Base-by-base conservation (phyloP, 1,284 basidiomycete species). In the Sporisorium scitamineum region DNA sequence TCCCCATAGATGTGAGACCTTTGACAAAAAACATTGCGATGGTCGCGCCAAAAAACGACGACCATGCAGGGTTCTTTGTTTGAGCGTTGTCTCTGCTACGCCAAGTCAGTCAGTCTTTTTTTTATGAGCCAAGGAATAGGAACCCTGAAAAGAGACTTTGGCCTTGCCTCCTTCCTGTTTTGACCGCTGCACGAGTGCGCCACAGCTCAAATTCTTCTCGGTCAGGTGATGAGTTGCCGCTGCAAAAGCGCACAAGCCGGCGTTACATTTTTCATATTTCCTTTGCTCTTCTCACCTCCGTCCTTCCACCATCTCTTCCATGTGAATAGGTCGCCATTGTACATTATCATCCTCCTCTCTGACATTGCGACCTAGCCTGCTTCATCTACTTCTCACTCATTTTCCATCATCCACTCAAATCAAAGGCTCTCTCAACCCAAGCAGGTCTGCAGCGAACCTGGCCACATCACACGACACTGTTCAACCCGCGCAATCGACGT, bases 391-490 rank as follows among this genome's bases (percentile, higher is more conserved):
- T 4, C 14, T 24, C 37, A n/a, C 2, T 41, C 5, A n/a, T 50
- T 9, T 9, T 3, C 8, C 29, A 14, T 18, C 44, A 14, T 34
- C 14, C 24, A 47, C 20, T 22, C 14, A 22, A 13, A 26, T 16
- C 31, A 31, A 27, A 13, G 9, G 18, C 9, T 11, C 24, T 20
- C 9, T 9, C 39, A n/a, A 42, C 8, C n/a, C 39, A 20, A 9
- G 7, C 27, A 13, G 27, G 10, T 0, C 29, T 31, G 2, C 5
- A 50, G 26, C n/a, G 10, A 31, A 5, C 10, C 27, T 13, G 29
- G 22, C 5, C 42, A 10, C 32, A 26, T 57, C 55, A 48, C 55
- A 57, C 55, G 55, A 48, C 55, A 57, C 45, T 13, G 9, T 34
- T 13, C 34, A 34, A 9, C 34, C 34, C 14, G 34, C 16, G 18